Evolutionary conservation across 495 filamentous ascomycete genomes (phyloP).

Genomic region (Penicillium maclennaniae): DNA sequence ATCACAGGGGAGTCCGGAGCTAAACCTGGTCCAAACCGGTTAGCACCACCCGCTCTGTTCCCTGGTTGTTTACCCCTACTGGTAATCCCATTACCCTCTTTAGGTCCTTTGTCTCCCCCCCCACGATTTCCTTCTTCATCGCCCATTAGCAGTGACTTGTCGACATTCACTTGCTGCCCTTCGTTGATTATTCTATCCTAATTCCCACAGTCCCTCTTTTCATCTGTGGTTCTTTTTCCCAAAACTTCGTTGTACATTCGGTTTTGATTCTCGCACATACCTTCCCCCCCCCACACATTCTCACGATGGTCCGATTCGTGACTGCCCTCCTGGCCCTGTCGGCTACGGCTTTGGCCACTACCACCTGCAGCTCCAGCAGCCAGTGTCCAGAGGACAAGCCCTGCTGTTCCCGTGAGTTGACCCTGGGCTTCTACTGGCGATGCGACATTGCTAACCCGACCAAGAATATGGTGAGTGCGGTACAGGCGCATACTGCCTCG

Average conservation of each 20-base stretch:
- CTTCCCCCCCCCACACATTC: slow-evolving; percentile 14
- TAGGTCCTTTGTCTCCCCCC: background rate
- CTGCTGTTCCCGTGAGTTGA: slow-evolving; percentile 86
- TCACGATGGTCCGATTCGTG: slow-evolving; percentile 35
- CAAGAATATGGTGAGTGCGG: slow-evolving; percentile 91
- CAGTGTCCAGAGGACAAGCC: slow-evolving; percentile 73
- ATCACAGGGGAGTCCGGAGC: too few species aligned
- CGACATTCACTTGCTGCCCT: slow-evolving; percentile 6
- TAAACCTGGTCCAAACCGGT: background rate
- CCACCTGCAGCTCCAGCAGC: slow-evolving; percentile 52
- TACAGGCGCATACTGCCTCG: slow-evolving; percentile 91
- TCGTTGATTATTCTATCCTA: slow-evolving; percentile 8
- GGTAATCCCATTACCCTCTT: slow-evolving; percentile 7
- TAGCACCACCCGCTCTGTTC: slow-evolving; percentile 1
- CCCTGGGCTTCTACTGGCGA: background rate
- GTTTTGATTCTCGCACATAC: slow-evolving; percentile 11
- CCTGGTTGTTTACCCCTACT: slow-evolving; percentile 2
- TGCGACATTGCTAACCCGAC: background rate
- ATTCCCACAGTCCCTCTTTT: slow-evolving; percentile 22
- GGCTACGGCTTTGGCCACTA: slow-evolving; percentile 33
- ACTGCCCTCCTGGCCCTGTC: slow-evolving; percentile 32
- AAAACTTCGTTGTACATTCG: slow-evolving; percentile 15
- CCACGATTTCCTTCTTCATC: background rate
- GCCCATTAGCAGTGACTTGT: slow-evolving; percentile 1
- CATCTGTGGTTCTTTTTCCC: slow-evolving; percentile 14